Evolutionary conservation across 1,284 basidiomycete genomes (phyloP).

Genomic region (Vanrija sp.): DNA sequence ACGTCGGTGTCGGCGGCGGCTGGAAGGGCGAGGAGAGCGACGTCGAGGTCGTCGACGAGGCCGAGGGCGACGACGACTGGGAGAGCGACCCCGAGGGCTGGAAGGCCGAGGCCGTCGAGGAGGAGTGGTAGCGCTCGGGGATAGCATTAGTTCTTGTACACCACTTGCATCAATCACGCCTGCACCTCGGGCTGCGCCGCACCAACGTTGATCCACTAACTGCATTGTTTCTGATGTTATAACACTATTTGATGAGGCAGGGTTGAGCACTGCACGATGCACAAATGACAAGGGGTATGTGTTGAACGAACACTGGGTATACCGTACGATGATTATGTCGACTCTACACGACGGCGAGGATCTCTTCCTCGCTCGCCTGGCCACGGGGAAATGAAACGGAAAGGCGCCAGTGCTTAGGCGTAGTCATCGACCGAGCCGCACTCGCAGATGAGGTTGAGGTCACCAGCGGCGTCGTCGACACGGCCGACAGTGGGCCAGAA

Average conservation of each 20-base stretch:
- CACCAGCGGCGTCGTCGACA: conserved; percentile 66
- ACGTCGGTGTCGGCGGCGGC: conserved; percentile 1
- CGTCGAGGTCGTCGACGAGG: conserved; percentile 3
- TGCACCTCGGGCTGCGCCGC: no score
- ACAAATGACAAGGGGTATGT: no score
- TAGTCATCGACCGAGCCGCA: conserved; percentile 82
- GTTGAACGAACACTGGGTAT: no score
- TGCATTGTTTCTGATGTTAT: no score
- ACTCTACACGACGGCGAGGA: background rate
- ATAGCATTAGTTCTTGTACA: no score
- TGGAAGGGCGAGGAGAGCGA: conserved; percentile 1
- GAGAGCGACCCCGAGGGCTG: conserved; percentile 32
- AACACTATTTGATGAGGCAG: no score
- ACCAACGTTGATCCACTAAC: no score
- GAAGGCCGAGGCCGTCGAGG: conserved; percentile 22
- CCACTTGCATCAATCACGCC: no score
- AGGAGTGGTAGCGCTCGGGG: conserved; percentile 13
- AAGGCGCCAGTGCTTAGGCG: conserved; percentile 18
- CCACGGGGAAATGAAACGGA: no score
- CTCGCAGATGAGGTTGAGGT: conserved; percentile 60
- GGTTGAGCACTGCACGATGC: no score
- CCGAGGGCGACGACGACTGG: conserved; percentile 28
- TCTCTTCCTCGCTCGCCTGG: background rate
- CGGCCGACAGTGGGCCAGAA: conserved; percentile 90
- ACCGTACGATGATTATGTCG: no score